These are phyloP conservation scores for Phytophthora hybrid DNA, from an alignment of 352 stramenopile species.

Conservation along the genomic window DNA sequence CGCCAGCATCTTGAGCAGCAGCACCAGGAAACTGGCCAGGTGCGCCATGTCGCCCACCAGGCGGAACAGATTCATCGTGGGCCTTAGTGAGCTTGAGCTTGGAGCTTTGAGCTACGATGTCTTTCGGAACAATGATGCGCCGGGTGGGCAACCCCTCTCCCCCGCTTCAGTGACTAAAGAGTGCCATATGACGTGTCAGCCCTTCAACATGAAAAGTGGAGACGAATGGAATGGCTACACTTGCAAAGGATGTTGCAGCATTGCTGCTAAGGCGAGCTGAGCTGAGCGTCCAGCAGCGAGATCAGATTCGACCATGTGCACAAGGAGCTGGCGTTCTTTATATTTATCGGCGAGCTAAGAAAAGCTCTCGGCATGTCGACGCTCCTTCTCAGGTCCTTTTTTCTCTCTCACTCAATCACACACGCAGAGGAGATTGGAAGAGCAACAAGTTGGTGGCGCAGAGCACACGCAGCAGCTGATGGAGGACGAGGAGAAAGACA, in stretches of 20 bases:
- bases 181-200: constrained; percentile 41
- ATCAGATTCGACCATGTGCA: neutral
- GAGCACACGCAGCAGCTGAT: constrained; percentile 7
- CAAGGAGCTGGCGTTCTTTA: neutral
- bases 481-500: constrained; percentile 25
- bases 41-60: constrained; percentile 99
- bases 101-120: neutral
- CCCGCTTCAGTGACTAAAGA: constrained; percentile 35
- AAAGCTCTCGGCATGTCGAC: constrained; percentile 4
- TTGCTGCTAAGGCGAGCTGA: too few relatives aligned
- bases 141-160: constrained; percentile 10
- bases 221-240: constrained; percentile 8
- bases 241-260: neutral
- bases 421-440: neutral
- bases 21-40: constrained; percentile 98
- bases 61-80: constrained; percentile 98
- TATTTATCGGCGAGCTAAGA: constrained; percentile 15
- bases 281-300: neutral
- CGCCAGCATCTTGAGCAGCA: constrained; percentile 96
- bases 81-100: too few relatives aligned
- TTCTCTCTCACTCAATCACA: neutral
- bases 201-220: constrained; percentile 5
- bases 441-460: constrained; percentile 10
- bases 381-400: constrained; percentile 14
- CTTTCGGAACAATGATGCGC: neutral